These are phyloP conservation scores for Citrus australasica DNA, from an alignment of 345 rosid species.

Conservation along the genomic window DNA sequence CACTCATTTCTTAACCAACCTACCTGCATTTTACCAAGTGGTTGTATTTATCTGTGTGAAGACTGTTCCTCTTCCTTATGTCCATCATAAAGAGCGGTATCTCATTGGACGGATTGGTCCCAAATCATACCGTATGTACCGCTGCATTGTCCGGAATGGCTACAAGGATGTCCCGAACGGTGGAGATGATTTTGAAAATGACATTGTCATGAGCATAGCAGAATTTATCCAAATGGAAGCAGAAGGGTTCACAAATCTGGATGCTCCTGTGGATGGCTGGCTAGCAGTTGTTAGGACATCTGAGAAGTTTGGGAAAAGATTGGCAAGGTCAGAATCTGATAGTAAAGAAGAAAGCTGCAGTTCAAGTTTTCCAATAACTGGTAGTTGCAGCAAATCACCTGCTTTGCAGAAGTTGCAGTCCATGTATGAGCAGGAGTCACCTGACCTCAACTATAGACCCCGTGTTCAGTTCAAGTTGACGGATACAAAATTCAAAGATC, in stretches of 20 bases:
- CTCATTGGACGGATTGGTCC: conserved; percentile 92
- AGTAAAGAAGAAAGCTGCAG: conserved; percentile 37
- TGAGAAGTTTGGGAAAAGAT: conserved; percentile 67
- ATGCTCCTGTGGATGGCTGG: conserved; percentile 60
- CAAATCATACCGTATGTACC: conserved; percentile 80
- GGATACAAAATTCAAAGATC: conserved; percentile 53
- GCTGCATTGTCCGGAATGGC: conserved; percentile 84
- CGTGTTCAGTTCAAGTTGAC: conserved; percentile 53
- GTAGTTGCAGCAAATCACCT: conserved; percentile 63
- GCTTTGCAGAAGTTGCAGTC: conserved; percentile 51
- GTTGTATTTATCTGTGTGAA: conserved; percentile 81
- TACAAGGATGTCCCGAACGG: conserved; percentile 77
- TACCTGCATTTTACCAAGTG: conserved; percentile 90
- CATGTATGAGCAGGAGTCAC: conserved; percentile 63
- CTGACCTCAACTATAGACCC: conserved; percentile 39
- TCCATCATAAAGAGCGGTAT: conserved; percentile 75
- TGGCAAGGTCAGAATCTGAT: conserved; percentile 45
- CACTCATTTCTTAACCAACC: conserved; percentile 74
- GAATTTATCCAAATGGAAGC: conserved; percentile 95
- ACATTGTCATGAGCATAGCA: conserved; percentile 79
- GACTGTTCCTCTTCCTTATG: conserved; percentile 81
- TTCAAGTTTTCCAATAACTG: conserved; percentile 29
- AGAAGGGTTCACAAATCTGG: conserved; percentile 52
- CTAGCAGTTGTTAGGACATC: conserved; percentile 82
- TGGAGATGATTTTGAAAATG: conserved; percentile 73